Conservation (phyloP, 202 grass and related monocot genomes). For the Schoenoplectus triqueter region DNA sequence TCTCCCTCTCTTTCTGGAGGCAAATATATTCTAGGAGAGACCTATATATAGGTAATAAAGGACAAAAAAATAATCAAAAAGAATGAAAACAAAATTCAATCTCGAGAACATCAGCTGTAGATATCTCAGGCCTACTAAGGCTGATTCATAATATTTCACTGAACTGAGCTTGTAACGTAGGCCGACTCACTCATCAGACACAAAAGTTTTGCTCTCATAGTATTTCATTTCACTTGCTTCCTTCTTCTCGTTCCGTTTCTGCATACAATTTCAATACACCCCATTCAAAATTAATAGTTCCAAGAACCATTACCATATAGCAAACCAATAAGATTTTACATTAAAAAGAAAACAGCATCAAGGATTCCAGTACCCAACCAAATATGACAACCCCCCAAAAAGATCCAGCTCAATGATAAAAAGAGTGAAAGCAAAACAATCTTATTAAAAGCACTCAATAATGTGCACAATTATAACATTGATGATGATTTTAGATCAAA, state of each 20-base stretch:
- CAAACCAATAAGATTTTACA: no score
- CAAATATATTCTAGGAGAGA: slow-evolving; percentile 28
- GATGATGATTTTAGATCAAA: slow-evolving; percentile 10
- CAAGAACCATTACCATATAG: background rate
- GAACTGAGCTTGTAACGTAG: background rate
- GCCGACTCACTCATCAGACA: slow-evolving; percentile 46
- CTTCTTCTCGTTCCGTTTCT: slow-evolving; percentile 66
- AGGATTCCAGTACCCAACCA: no score
- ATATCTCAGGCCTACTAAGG: background rate
- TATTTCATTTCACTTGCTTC: slow-evolving; percentile 64
- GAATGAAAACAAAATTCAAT: slow-evolving; percentile 35
- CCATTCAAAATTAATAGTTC: slow-evolving; percentile 24
- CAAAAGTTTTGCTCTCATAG: slow-evolving; percentile 50
- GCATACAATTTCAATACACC: slow-evolving; percentile 14
- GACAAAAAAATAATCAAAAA: slow-evolving; percentile 17
- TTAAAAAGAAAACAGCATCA: no score
- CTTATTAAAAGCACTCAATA: background rate
- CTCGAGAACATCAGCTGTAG: slow-evolving; percentile 30
- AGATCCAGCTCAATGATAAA: no score
- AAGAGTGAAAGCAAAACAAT: no score
- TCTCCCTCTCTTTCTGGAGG: slow-evolving; percentile 5
- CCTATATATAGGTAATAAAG: slow-evolving; percentile 25
- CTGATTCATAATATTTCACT: background rate
- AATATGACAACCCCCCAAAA: no score
- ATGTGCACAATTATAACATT: background rate